Conservation (phyloP, 495 filamentous ascomycete genomes). For the Aspergillus nanangensis region DNA sequence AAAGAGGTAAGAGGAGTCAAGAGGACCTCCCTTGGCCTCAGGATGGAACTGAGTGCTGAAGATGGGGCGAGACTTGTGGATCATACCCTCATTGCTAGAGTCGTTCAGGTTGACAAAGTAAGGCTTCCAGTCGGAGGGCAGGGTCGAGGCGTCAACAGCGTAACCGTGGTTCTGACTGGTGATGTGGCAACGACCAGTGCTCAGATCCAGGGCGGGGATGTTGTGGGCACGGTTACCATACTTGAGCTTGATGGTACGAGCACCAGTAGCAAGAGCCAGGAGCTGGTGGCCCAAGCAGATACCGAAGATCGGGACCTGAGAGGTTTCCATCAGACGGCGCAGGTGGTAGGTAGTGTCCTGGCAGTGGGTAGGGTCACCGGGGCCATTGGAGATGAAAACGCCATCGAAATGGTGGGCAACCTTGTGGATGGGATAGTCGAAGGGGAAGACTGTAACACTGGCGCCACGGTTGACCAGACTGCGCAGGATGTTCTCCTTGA, state of each 20-base stretch:
- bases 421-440: constrained; percentile 96
- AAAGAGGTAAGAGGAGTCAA: constrained; percentile 91
- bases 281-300: constrained; percentile 96
- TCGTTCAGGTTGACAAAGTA: constrained; percentile 98
- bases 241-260: constrained; percentile 87
- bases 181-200: constrained; percentile 96
- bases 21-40: constrained; percentile 92
- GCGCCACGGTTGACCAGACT: constrained; percentile 84
- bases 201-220: constrained; percentile 90
- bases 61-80: constrained; percentile 92
- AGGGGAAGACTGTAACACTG: constrained; percentile 88
- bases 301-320: constrained; percentile 89
- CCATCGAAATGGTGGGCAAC: constrained; percentile 96
- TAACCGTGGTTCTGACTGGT: constrained; percentile 99
- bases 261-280: constrained; percentile 69
- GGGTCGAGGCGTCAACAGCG: constrained; percentile 81
- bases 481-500: constrained; percentile 98
- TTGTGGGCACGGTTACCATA: constrained; percentile 98
- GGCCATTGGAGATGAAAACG: constrained; percentile 95
- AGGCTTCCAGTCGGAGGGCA: constrained; percentile 86
- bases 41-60: constrained; percentile 99
- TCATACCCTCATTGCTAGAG: constrained; percentile 91
- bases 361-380: constrained; percentile 96
- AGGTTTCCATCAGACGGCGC: constrained; percentile 79
- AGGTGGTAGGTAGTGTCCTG: constrained; percentile 89